These are phyloP conservation scores for Annulohypoxylon bovei DNA, from an alignment of 495 filamentous ascomycete genomes.

Conservation along the genomic window DNA sequence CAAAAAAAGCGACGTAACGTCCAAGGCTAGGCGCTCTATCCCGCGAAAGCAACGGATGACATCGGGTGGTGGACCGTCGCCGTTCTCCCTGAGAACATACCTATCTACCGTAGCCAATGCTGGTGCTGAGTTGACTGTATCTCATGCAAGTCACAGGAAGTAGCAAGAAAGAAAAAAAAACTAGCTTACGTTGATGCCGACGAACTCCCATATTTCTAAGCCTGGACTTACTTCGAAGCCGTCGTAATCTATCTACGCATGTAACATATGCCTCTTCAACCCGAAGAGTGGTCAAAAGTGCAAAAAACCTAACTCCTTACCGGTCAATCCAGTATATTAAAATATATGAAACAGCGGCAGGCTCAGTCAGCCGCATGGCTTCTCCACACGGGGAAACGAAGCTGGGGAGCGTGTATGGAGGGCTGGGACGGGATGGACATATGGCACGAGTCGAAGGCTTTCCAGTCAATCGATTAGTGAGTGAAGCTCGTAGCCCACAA, in stretches of 20 bases:
- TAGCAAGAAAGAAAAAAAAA: too few species aligned
- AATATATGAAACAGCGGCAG: conserved; percentile 26
- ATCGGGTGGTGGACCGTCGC: neutral
- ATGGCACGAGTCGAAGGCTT: neutral
- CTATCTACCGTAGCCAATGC: neutral
- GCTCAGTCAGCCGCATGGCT: conserved; percentile 32
- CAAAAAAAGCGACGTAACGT: neutral
- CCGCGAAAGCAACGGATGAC: conserved; percentile 5
- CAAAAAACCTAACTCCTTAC: neutral
- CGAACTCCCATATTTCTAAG: neutral
- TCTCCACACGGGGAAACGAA: conserved; percentile 10
- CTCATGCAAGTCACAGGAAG: conserved; percentile 1
- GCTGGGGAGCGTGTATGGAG: neutral
- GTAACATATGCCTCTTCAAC: neutral
- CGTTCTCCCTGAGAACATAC: neutral
- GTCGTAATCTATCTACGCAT: neutral
- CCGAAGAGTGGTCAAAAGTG: neutral
- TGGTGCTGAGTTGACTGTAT: conserved; percentile 27
- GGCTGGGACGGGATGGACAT: conserved; percentile 1
- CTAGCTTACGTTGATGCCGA: neutral
- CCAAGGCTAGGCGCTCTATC: neutral
- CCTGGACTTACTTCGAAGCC: neutral
- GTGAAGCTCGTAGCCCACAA: neutral
- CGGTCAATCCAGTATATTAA: conserved; percentile 28
- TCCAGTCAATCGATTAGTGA: neutral